These are phyloP conservation scores for Aspergillus sp. DNA, from an alignment of 2,329 filamentous ascomycete species.

Conservation along the genomic window DNA sequence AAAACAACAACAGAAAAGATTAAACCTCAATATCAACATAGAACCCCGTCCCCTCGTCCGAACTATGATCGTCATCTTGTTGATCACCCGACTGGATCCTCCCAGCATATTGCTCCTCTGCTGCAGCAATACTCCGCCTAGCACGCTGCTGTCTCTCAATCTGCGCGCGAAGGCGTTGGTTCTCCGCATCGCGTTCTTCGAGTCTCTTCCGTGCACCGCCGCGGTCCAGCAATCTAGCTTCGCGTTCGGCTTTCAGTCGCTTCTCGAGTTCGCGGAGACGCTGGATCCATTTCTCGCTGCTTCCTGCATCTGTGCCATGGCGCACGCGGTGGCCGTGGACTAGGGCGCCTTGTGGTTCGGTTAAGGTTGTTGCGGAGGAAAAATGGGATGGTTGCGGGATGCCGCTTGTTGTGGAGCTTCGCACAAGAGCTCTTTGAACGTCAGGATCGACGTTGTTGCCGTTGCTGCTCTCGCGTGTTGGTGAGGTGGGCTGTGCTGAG, in stretches of 20 bases:
- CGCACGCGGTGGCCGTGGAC: constrained; percentile 18
- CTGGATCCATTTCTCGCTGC: constrained; percentile 72
- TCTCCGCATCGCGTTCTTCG: constrained; percentile 67
- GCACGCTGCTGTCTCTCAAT: constrained; percentile 48
- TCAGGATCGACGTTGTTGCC: constrained; percentile 32
- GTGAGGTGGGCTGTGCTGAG: constrained; percentile 27
- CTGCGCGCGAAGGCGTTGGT: constrained; percentile 60
- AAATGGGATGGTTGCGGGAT: constrained; percentile 30
- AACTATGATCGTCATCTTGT: constrained; percentile 27
- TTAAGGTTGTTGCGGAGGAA: constrained; percentile 26
- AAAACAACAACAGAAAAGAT: constrained; percentile 1
- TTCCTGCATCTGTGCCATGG: constrained; percentile 33
- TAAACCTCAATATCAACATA: constrained; percentile 34
- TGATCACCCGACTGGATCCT: constrained; percentile 3
- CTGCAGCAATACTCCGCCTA: too few relatives aligned
- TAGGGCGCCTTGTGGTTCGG: constrained; percentile 22
- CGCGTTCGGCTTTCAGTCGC: constrained; percentile 81
- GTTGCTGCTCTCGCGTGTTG: constrained; percentile 8
- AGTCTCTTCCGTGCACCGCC: constrained; percentile 73
- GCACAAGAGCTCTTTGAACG: constrained; percentile 22
- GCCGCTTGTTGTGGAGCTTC: constrained; percentile 20
- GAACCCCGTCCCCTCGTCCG: constrained; percentile 33
- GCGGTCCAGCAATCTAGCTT: constrained; percentile 76
- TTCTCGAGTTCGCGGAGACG: constrained; percentile 80
- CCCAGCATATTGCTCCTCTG: constrained; percentile 1